Evolutionary conservation across 2,329 filamentous ascomycete genomes (phyloP).

Genomic region (Sphaerostilbella broomeana): DNA sequence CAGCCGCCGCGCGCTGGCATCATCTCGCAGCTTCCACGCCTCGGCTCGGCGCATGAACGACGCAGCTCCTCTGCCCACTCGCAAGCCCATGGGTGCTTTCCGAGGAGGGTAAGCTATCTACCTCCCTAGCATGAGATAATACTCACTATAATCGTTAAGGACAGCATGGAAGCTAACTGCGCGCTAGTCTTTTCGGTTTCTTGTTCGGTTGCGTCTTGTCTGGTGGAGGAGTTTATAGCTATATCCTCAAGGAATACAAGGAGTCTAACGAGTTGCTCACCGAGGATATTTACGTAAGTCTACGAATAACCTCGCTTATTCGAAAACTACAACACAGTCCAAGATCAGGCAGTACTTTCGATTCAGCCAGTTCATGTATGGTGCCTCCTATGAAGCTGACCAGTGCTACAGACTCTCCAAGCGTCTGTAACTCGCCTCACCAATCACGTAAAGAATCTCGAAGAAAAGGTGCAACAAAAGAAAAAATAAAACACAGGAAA

Average conservation of each 20-base stretch:
- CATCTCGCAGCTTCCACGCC: conserved; percentile 42
- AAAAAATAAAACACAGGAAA: conserved; percentile 48
- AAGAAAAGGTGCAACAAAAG: conserved; percentile 71
- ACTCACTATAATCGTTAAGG: background rate
- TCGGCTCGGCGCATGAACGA: conserved; percentile 41
- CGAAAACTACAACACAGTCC: no score
- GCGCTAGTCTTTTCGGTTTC: conserved; percentile 76
- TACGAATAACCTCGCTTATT: background rate
- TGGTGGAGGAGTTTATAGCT: conserved; percentile 80
- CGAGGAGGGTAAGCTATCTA: conserved; percentile 49
- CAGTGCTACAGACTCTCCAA: conserved; percentile 64
- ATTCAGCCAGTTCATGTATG: no score
- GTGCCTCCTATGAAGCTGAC: no score
- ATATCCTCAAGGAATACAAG: conserved; percentile 89
- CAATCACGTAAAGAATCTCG: conserved; percentile 72
- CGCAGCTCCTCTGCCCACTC: conserved; percentile 44
- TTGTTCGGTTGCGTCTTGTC: conserved; percentile 75
- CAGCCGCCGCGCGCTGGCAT: conserved; percentile 32
- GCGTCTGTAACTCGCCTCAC: conserved; percentile 79
- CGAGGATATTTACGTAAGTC: conserved; percentile 90
- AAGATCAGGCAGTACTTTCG: no score
- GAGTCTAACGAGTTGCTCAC: conserved; percentile 86
- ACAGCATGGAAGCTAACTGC: conserved; percentile 7
- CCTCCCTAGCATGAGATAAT: conserved; percentile 4
- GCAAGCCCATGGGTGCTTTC: conserved; percentile 55